phyloP scores from a whole-genome alignment of 306 rosid genomes.

The Gastrolobium bilobum region DNA sequence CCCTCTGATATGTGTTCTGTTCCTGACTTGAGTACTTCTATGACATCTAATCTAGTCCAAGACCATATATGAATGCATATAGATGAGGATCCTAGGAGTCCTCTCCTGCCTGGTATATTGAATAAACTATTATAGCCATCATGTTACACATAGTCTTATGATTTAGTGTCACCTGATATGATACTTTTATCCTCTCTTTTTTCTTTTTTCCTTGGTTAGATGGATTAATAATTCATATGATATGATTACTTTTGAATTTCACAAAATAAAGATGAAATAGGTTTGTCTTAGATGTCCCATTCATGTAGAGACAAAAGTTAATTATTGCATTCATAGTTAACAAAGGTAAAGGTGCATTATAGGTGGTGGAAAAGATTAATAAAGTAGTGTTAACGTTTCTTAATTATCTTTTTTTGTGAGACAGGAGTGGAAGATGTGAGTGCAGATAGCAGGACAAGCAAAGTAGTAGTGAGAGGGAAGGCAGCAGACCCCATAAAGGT shows the following conservation, averaged over 20 bases:
- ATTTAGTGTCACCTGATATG: neutral
- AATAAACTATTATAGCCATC: neutral
- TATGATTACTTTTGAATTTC: slow-evolving; percentile 14
- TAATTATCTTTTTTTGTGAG: neutral
- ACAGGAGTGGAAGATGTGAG: slow-evolving; percentile 76
- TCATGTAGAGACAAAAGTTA: slow-evolving; percentile 35
- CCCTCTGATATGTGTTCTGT: neutral
- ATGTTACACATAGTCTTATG: neutral
- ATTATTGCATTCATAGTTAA: slow-evolving; percentile 18
- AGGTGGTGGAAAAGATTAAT: neutral
- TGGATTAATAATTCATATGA: neutral
- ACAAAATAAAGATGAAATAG: slow-evolving; percentile 5
- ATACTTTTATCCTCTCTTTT: neutral
- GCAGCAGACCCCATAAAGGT: slow-evolving; percentile 80
- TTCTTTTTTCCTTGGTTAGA: neutral
- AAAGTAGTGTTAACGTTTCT: slow-evolving; percentile 4
- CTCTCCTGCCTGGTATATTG: neutral
- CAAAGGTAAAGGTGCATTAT: neutral
- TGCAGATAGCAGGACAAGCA: slow-evolving; percentile 69
- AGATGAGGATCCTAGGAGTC: neutral
- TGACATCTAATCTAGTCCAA: neutral
- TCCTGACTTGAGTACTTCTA: neutral
- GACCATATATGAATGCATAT: neutral
- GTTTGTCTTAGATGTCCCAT: neutral
- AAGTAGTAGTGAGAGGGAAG: slow-evolving; percentile 79